Evolutionary conservation across 2,329 filamentous ascomycete species (phyloP).

Genomic region (Talaromyces atroroseus): DNA sequence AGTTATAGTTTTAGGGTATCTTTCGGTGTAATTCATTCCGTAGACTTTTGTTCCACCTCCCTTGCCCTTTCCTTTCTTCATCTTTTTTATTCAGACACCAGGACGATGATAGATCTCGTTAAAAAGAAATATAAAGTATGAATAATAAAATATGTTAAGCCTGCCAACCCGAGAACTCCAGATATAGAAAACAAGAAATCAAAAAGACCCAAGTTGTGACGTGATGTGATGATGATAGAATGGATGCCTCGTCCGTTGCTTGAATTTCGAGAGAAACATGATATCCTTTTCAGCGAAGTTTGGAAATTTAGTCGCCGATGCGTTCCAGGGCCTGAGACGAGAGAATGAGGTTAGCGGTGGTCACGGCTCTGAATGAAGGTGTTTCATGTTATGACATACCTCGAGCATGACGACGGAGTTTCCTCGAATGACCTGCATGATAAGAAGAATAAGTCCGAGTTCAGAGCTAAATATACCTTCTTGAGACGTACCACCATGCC

Average conservation of each 20-base stretch:
- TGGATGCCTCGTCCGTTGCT: not conserved
- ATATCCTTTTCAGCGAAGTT: not conserved
- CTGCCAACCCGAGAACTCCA: constrained; percentile 12
- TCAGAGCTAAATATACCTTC: too few relatives aligned
- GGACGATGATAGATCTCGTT: not conserved
- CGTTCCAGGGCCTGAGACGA: constrained; percentile 34
- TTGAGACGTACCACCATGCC: constrained; percentile 93
- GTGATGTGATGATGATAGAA: not conserved
- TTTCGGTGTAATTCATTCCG: not conserved
- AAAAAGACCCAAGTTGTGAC: not conserved
- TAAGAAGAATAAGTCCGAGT: not conserved
- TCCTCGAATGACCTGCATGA: constrained; percentile 77
- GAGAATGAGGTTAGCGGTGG: not conserved
- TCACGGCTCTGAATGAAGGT: not conserved
- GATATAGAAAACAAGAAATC: not conserved
- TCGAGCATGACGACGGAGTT: constrained; percentile 99
- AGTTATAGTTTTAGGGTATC: not conserved
- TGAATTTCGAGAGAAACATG: not conserved
- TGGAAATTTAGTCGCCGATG: constrained; percentile 36
- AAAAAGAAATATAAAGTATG: not conserved
- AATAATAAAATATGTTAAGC: not conserved
- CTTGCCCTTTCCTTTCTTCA: not conserved
- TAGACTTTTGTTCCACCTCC: not conserved
- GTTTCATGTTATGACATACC: constrained; percentile 36
- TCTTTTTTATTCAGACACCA: not conserved